Evolutionary conservation across 2,329 filamentous ascomycete genomes (phyloP), one percentile per base, ranked within the genome.

Genomic region (Apiospora sp.): DNA sequence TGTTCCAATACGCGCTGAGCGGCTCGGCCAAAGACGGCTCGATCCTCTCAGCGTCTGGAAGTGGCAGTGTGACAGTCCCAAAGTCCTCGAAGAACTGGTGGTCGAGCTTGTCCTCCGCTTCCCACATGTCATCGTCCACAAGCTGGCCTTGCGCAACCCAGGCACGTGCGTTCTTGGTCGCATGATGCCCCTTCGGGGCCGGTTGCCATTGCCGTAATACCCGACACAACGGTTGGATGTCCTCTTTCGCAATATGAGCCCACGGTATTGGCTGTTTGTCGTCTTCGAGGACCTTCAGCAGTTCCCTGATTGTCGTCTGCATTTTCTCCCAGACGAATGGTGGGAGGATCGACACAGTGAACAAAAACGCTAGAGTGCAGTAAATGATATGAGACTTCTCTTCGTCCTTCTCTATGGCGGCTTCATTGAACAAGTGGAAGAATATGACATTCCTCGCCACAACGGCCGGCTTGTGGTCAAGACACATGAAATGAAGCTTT

Each of bases 391-490:
- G 46, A 22, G 46, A 6, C 4, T 48, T 22, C 7, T 7, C 19
- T 22, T 48, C 46, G 19, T 48, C 5, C 19, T 48, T 48, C 16
- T 22, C 46, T 19, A 5, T 48, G 46, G 19, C 19, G 4, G 46
- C 46, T 7, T 48, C 46, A 19, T 48, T 48, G 4, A 48, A 48
- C 19, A 48, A 22, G 5, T 48, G 46, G 46, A 48, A 22, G 6
- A 48, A 22, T 4, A 48, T 48, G 3, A 48, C 16, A 48, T 48
- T 22, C 16, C 46, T 48, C 46, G 46, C 46, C 19, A 48, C 16
- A 1, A 48, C 46, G 5, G 46, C 19, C 2, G 46, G 46, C 7
- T 34, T 61, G 24, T 61, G 54, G 5, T 61, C 54, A 4, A 79
- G 77, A 2, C 14, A 4, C 24, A 19, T 61, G 12, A 27, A 22